These are phyloP conservation scores for Linum usitatissimum DNA, from an alignment of 345 rosid genomes.

Conservation along the genomic window DNA sequence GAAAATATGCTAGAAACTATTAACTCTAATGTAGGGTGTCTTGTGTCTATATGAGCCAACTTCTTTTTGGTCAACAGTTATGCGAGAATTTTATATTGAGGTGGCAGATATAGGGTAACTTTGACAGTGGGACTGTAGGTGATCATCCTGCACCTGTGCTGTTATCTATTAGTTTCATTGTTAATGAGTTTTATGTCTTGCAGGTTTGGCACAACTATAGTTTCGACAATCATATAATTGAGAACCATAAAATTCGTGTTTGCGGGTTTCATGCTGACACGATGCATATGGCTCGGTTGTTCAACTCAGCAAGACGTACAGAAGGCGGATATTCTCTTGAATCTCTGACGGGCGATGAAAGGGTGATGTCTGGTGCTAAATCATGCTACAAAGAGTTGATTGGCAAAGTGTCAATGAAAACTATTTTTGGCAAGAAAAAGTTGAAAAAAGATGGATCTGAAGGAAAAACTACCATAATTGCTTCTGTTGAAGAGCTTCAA, in stretches of 20 bases:
- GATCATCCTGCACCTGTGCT: not conserved
- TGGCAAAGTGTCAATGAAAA: constrained; percentile 87
- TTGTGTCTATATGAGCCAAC: too few species aligned
- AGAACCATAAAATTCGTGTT: constrained; percentile 64
- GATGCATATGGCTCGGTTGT: constrained; percentile 95
- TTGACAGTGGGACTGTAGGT: too few species aligned
- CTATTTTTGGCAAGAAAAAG: constrained; percentile 69
- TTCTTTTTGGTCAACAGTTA: too few species aligned
- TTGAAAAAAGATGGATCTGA: constrained; percentile 84
- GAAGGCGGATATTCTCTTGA: constrained; percentile 91
- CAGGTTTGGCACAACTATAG: constrained; percentile 99
- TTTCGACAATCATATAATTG: constrained; percentile 76
- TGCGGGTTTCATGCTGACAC: constrained; percentile 95
- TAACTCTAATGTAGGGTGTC: too few species aligned
- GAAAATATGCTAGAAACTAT: too few species aligned
- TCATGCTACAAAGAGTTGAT: constrained; percentile 41
- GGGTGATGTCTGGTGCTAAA: constrained; percentile 37
- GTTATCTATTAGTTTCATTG: not conserved
- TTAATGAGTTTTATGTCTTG: not conserved
- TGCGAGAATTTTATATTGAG: too few species aligned
- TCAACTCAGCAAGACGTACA: constrained; percentile 80
- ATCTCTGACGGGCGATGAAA: constrained; percentile 69
- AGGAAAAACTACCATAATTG: constrained; percentile 53
- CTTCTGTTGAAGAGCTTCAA: constrained; percentile 85
- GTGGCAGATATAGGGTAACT: too few species aligned